Percentiles rank a stretch among this genome's conserved stretches.
These are phyloP conservation scores for Populus tremula DNA, from an alignment of 345 rosid species.

Conservation along the genomic window DNA sequence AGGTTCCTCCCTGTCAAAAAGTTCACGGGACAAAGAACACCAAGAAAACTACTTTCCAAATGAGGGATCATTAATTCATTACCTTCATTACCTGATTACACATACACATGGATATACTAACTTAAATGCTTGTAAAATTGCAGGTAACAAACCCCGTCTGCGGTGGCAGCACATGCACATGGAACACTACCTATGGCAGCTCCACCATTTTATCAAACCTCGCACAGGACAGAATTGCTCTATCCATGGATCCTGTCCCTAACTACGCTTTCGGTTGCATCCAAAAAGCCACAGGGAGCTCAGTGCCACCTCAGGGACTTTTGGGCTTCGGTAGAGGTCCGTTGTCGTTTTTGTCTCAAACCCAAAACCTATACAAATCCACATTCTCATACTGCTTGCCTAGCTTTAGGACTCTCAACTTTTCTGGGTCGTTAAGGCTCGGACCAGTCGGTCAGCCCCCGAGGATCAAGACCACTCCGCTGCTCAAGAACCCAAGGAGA, in stretches of 20 bases:
- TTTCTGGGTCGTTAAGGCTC: conserved; percentile 81
- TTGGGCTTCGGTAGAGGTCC: conserved; percentile 90
- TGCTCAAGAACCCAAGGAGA: conserved; percentile 76
- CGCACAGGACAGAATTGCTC: conserved; percentile 57
- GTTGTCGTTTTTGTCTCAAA: conserved; percentile 68
- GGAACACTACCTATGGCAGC: conserved; percentile 82
- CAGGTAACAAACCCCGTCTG: conserved; percentile 75
- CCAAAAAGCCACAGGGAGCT: conserved; percentile 57
- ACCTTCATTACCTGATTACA: background rate
- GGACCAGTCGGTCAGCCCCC: conserved; percentile 77
- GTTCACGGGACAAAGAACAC: background rate
- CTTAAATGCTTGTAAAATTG: background rate
- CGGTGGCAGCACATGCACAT: conserved; percentile 53
- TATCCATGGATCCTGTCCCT: conserved; percentile 59
- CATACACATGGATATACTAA: too few relatives aligned
- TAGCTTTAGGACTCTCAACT: conserved; percentile 59
- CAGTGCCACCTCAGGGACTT: conserved; percentile 81
- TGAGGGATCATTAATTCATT: background rate
- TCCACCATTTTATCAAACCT: conserved; percentile 64
- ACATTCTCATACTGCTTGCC: conserved; percentile 95
- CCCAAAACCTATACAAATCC: conserved; percentile 62
- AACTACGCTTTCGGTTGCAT: conserved; percentile 83
- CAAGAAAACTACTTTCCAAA: background rate
- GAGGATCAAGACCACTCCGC: conserved; percentile 70
- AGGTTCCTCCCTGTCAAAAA: background rate